Base-by-base conservation (phyloP, 2,329 filamentous ascomycete genomes). In the Aspergillus sp. region DNA sequence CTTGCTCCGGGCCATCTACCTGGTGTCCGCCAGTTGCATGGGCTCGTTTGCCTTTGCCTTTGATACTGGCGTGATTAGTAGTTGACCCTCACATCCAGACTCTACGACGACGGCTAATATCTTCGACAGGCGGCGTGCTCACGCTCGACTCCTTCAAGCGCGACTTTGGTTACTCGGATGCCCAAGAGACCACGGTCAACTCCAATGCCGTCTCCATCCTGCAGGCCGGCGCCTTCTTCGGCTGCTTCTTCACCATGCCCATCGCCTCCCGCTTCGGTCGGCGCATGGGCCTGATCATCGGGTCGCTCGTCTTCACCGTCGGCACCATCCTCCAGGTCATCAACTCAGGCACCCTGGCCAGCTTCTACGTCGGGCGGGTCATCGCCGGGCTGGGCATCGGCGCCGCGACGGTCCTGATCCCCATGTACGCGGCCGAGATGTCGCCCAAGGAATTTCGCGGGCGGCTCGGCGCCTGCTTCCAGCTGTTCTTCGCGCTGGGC, bases 221-320 rank as follows among this genome's bases (percentile, higher is more conserved):
- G 7, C 76, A 79, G 49, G 74, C 76, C 1, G 78, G 78, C 19
- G 76, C 76, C 35, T 82, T 81, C 58, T 76, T 79, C 50, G 77
- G 77, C 42, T 78, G 77, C 52, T 76, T 80, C 50, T 59, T 72
- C 49, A 75, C 77, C 47, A 76, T 73, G 50, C 76, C 77, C 0
- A 52, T 80, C 17, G 76, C 74, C 6, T 69, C 75, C 26, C 64
- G 65, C 20, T 66, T 73, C 30, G 79, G 78, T 9, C 73, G 79
- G 26, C 72, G 72, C 43, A 67, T 62, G 47, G 69, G 72, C 5
- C 69, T 80, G 26, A 71, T 79, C 17, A 64, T 75, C 30, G 71
- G 71, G 35, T 76, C 76, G 19, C 55, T 72, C 8, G 57, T 79
- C 30, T 71, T 72, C 50, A 64, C 58, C 8, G 35, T 71, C 33